phyloP scores from a whole-genome alignment of 352 stramenopile genomes.

The Pythium pyrilobum region DNA sequence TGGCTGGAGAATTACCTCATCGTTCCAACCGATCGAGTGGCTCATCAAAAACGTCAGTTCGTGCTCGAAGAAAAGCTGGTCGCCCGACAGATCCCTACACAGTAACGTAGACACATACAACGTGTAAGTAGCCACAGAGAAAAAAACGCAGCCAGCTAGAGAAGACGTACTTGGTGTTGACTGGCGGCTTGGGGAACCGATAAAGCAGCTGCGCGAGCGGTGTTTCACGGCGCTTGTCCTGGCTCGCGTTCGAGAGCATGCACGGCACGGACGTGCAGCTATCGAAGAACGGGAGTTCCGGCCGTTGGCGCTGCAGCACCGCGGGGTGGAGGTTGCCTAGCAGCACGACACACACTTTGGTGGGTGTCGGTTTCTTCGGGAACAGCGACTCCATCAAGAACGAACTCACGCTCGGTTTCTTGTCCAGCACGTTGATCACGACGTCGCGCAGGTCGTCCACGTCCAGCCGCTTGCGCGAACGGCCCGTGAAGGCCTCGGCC shows the following conservation, averaged over 20 bases:
- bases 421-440: conserved; percentile 39
- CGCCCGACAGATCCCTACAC: conserved; percentile 34
- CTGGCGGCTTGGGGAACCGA: conserved; percentile 54
- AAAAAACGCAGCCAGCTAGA: not conserved
- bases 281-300: conserved; percentile 71
- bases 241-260: conserved; percentile 53
- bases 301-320: conserved; percentile 58
- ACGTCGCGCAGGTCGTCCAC: conserved; percentile 62
- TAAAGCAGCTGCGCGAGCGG: conserved; percentile 65
- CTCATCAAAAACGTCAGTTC: conserved; percentile 78
- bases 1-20: conserved; percentile 66
- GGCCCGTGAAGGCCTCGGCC: conserved; percentile 39
- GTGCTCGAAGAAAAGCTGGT: conserved; percentile 73
- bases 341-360: conserved; percentile 74
- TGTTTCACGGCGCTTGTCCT: conserved; percentile 45
- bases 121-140: not conserved
- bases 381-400: conserved; percentile 53
- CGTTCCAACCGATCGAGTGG: conserved; percentile 68
- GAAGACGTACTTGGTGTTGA: conserved; percentile 50
- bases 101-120: not conserved
- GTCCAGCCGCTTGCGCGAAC: conserved; percentile 38
- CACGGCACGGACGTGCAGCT: conserved; percentile 63
- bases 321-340: conserved; percentile 64
- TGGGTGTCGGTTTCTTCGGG: conserved; percentile 32
- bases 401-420: conserved; percentile 31